phyloP scores from a whole-genome alignment of 768 basidiomycete species.

The Suillus weaverae region DNA sequence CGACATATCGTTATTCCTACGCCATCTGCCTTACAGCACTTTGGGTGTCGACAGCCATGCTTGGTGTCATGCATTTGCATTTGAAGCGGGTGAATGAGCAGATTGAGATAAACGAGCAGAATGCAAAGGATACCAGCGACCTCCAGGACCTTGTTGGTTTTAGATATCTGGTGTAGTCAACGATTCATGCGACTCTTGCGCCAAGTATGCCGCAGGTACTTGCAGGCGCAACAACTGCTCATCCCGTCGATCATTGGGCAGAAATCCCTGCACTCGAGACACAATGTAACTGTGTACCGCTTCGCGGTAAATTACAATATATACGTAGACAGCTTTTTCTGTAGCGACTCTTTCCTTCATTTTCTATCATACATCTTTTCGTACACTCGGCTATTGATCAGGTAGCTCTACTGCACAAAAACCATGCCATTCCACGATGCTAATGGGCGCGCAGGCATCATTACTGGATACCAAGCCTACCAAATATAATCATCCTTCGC shows the following conservation, averaged over 20 bases:
- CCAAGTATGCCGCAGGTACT: background rate
- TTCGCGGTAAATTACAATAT: background rate
- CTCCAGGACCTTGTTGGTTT: background rate
- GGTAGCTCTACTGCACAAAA: too few relatives aligned
- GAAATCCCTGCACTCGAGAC: background rate
- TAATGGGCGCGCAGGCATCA: too few relatives aligned
- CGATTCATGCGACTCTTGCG: background rate
- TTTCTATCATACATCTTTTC: background rate
- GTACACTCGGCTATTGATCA: too few relatives aligned
- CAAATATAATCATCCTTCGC: background rate
- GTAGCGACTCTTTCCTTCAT: background rate
- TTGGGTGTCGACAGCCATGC: conserved; percentile 47
- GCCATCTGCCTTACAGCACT: conserved; percentile 64
- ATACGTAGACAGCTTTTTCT: background rate
- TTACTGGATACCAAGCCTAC: background rate
- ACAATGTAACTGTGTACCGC: background rate
- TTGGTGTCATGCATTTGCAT: conserved; percentile 43
- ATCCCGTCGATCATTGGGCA: background rate
- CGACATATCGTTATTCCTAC: conserved; percentile 64
- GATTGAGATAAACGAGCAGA: conserved; percentile 37
- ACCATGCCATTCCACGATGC: too few relatives aligned
- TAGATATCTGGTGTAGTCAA: conserved; percentile 1
- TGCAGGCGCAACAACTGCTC: background rate
- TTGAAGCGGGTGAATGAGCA: conserved; percentile 39
- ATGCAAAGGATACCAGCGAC: background rate